Base-by-base conservation (phyloP, 495 filamentous ascomycete genomes). In the Talaromyces stipitatus region DNA sequence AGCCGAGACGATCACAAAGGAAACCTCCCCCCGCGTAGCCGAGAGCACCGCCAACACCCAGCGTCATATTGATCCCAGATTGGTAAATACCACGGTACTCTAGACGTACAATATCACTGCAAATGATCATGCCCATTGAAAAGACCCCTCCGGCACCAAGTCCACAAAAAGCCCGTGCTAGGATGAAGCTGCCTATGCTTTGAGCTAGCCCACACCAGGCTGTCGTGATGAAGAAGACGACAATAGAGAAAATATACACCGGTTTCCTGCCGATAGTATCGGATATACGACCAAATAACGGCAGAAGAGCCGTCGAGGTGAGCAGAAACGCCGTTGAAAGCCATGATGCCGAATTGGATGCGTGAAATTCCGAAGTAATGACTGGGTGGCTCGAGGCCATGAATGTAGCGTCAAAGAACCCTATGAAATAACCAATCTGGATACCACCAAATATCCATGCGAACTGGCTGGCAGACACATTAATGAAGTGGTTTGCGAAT, bases 331-430 rank as follows among this genome's bases (percentile, higher is more conserved):
- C 82, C 0, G 88, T 91, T 20, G 88, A 90, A 3, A 92, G 74
- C 89, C 89, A 92, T 9, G 87, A 90, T 6, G 88, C 88, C 16
- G 79, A 76, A 62, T 91, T 90, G 12, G 86, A 85, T 50, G 84
- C 79, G 52, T 85, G 73, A 66, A 92, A 91, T 62, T 89, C 81
- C 0, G 86, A 89, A 0, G 88, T 91, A 53, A 92, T 90, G 29
- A 89, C 86, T 8, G 88, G 89, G 67, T 92, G 88, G 45, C 80
- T 86, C 2, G 87, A 89, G 0, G 88, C 87, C 87, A 92, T 91
- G 61, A 91, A 78, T 6, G 88, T 91, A 26, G 78, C 77, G 71
- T 92, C 89, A 65, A 91, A 91, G 60, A 76, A 80, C 1, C 78
- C 79, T 54, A 84, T 76, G 62, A 77, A 62, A 58, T 78, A 79